A percentile compares a stretch with the other conserved stretches of the same genome.
phyloP scores from a whole-genome alignment of 1,284 basidiomycete species.

The Tylopilus orsonianus region DNA sequence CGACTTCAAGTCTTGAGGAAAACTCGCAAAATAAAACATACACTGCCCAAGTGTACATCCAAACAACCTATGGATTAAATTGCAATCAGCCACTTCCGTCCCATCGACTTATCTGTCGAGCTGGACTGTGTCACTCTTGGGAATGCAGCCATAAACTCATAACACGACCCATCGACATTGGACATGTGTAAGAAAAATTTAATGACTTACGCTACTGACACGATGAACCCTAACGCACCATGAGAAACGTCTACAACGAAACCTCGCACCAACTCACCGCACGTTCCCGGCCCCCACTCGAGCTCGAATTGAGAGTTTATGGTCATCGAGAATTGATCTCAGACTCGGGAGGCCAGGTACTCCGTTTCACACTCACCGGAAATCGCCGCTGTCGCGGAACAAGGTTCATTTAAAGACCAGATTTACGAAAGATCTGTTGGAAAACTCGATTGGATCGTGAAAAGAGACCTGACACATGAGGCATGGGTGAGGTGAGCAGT shows the following conservation, averaged over 20 bases:
- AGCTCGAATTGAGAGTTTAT: neutral
- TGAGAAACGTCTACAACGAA: neutral
- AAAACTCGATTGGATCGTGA: no score
- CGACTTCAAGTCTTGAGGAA: slow-evolving; percentile 13
- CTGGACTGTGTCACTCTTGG: neutral
- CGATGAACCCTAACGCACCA: slow-evolving; percentile 1
- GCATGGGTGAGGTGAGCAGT: neutral
- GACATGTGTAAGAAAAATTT: neutral
- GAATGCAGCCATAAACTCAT: no score
- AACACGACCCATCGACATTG: neutral
- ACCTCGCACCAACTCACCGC: slow-evolving; percentile 4
- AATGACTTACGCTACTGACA: slow-evolving; percentile 12
- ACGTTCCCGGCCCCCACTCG: neutral
- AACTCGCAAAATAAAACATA: slow-evolving; percentile 14
- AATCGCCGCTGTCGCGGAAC: no score
- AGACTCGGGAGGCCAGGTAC: neutral
- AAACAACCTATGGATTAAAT: neutral
- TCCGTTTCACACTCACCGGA: no score
- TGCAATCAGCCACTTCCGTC: neutral
- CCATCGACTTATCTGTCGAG: no score
- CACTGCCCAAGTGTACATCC: slow-evolving; percentile 15
- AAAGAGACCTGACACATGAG: no score
- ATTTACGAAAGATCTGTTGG: neutral
- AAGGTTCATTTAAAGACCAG: no score
- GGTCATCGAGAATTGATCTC: slow-evolving; percentile 1